Evolutionary conservation across 768 basidiomycete genomes (phyloP).

Genomic region (Boletus vinaceobasis): DNA sequence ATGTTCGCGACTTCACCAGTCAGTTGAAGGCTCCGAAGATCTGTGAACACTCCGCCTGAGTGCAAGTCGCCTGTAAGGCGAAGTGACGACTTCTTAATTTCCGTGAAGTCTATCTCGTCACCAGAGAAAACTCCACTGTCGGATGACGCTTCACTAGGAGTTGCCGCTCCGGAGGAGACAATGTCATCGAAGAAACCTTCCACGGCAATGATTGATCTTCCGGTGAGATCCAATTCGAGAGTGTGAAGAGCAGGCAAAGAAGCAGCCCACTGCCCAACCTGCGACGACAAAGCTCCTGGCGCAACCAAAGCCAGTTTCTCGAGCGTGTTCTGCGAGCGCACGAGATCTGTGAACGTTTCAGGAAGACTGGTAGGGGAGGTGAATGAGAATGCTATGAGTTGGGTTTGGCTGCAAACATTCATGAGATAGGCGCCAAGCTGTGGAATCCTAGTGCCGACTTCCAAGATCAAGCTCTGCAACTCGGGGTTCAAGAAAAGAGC

Average conservation of each 20-base stretch:
- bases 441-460: constrained; percentile 54
- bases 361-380: constrained; percentile 67
- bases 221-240: constrained; percentile 69
- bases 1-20: constrained; percentile 71
- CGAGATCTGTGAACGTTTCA: constrained; percentile 64
- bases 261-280: constrained; percentile 72
- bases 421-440: constrained; percentile 61
- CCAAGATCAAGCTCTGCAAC: constrained; percentile 57
- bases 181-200: constrained; percentile 80
- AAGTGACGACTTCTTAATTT: constrained; percentile 66
- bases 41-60: constrained; percentile 53
- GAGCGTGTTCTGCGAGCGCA: constrained; percentile 54
- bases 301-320: constrained; percentile 66
- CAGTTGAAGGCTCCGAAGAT: constrained; percentile 58
- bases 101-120: constrained; percentile 74
- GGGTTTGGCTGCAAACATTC: constrained; percentile 60
- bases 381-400: constrained; percentile 66
- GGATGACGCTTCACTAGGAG: constrained; percentile 66
- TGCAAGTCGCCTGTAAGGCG: constrained; percentile 60
- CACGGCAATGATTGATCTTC: constrained; percentile 63
- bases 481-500: constrained; percentile 64
- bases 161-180: constrained; percentile 62
- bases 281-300: constrained; percentile 69
- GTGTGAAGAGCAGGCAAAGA: constrained; percentile 58
- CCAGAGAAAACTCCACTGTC: constrained; percentile 79